Base-by-base conservation (phyloP, 108 stramenopile species). In the Nitzschia palea region DNA sequence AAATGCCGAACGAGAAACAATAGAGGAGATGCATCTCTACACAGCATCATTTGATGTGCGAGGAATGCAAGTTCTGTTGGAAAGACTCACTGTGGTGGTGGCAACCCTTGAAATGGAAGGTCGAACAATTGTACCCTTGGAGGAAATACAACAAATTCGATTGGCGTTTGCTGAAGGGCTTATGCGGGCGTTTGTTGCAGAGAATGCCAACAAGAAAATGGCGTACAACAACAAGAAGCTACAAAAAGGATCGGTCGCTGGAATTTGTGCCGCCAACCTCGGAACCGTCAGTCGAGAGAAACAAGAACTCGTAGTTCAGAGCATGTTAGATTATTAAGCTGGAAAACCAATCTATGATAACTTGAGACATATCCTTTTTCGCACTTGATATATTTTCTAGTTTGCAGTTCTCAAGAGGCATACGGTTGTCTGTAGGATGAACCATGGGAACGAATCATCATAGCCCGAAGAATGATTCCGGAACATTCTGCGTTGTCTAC, bases 41-140 rank as follows among this genome's bases (percentile, higher is more conserved):
- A 68, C 61, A 12, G 80, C 77, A 25, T 86, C 79, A 3, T 89
- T 89, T 47, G 67, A 80, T 45, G 64, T 82, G 17, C 60, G 77
- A 42, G 88, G 83, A 35, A 82, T 90, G 74, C 79, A 85, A 32
- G 76, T 83, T 62, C 76, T 90, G 2, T 76, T 90, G 82, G 77
- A 80, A 23, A 43, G 80, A 28, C 71, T 87, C 58, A 80, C 77
- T 30, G 37, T 70, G 23, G 27, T 70, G 30, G 35, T 51, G 1
- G 44, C 85, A 71, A 64, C 68, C 72, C 35, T 32, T 9, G 55
- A 71, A 32, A 30, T 67, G 62, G 57, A 54, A 36, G 18, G 60
- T 58, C 25, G 14, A 2, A 25, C n/a, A 44, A 20, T 53, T 30
- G 8, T 18, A 2, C 35, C 54, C 4, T 8, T 22, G 31, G 68